These are phyloP conservation scores for Exophiala spinifera DNA, from an alignment of 2,329 filamentous ascomycete species.

Conservation along the genomic window DNA sequence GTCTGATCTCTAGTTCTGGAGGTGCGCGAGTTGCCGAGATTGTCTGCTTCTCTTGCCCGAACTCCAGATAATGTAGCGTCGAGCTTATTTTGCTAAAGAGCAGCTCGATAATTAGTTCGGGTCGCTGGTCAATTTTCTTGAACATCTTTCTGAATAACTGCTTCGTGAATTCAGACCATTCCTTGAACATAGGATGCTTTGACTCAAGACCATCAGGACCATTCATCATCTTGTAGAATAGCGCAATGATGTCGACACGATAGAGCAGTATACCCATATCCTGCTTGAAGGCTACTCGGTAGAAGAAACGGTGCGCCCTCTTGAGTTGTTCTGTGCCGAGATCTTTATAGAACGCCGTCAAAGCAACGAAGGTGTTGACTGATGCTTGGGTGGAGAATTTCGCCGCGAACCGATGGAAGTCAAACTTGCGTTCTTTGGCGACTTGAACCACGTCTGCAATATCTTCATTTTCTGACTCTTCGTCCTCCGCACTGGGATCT, in stretches of 20 bases:
- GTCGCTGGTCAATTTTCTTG: slow-evolving; percentile 80
- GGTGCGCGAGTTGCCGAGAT: slow-evolving; percentile 65
- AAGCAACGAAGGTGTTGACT: slow-evolving; percentile 82
- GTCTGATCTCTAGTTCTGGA: slow-evolving; percentile 78
- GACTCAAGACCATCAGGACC: slow-evolving; percentile 74
- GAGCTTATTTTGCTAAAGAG: slow-evolving; percentile 87
- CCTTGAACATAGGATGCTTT: slow-evolving; percentile 65
- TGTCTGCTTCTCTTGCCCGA: slow-evolving; percentile 80
- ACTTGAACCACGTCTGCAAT: slow-evolving; percentile 66
- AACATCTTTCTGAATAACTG: slow-evolving; percentile 79
- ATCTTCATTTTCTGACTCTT: slow-evolving; percentile 69
- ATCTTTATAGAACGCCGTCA: slow-evolving; percentile 77
- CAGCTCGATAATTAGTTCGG: slow-evolving; percentile 83
- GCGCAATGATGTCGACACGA: slow-evolving; percentile 81
- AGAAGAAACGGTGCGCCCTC: slow-evolving; percentile 88
- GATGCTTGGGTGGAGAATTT: slow-evolving; percentile 81
- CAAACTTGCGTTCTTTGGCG: slow-evolving; percentile 83
- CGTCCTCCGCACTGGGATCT: slow-evolving; percentile 53
- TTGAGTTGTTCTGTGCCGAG: slow-evolving; percentile 78
- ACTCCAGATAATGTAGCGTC: slow-evolving; percentile 83
- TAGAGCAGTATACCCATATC: slow-evolving; percentile 86
- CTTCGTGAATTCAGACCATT: slow-evolving; percentile 86
- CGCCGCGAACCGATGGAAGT: slow-evolving; percentile 78
- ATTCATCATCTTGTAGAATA: slow-evolving; percentile 89
- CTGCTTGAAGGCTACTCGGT: slow-evolving; percentile 91